Conservation (phyloP, 2,329 filamentous ascomycete genomes). For the Talaromyces sp. region DNA sequence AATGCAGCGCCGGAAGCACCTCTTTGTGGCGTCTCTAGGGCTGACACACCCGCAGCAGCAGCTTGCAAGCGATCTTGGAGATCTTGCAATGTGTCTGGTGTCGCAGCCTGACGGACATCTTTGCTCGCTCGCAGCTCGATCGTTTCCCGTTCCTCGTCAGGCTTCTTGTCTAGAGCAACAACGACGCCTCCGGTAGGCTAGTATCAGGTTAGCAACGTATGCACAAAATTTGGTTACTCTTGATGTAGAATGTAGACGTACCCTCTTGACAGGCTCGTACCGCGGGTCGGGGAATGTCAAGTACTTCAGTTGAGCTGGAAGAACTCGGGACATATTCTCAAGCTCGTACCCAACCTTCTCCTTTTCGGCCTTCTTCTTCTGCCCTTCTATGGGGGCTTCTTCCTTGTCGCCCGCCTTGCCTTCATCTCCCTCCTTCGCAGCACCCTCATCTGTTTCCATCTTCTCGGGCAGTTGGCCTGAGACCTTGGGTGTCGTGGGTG, state of each 20-base stretch:
- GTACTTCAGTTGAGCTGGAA: conserved; percentile 90
- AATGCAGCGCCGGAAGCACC: conserved; percentile 56
- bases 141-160: conserved; percentile 70
- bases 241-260: conserved; percentile 40
- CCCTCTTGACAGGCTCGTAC: conserved; percentile 91
- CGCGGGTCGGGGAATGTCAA: conserved; percentile 86
- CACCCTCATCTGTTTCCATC: conserved; percentile 64
- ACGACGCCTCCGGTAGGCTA: conserved; percentile 91
- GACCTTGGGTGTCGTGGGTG: conserved; percentile 67
- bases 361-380: conserved; percentile 88
- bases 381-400: conserved; percentile 48
- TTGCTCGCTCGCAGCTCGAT: conserved; percentile 94
- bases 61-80: conserved; percentile 39
- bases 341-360: conserved; percentile 96
- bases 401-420: conserved; percentile 50
- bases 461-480: conserved; percentile 62
- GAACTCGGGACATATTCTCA: conserved; percentile 92
- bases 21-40: conserved; percentile 29
- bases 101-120: conserved; percentile 38
- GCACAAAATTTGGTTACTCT: background rate
- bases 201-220: conserved; percentile 35
- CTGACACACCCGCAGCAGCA: conserved; percentile 30
- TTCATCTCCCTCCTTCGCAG: conserved; percentile 60
- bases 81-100: conserved; percentile 31
- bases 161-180: conserved; percentile 78